Conservation (phyloP, 345 rosid genomes). For the Arabidopsis arenosa region DNA sequence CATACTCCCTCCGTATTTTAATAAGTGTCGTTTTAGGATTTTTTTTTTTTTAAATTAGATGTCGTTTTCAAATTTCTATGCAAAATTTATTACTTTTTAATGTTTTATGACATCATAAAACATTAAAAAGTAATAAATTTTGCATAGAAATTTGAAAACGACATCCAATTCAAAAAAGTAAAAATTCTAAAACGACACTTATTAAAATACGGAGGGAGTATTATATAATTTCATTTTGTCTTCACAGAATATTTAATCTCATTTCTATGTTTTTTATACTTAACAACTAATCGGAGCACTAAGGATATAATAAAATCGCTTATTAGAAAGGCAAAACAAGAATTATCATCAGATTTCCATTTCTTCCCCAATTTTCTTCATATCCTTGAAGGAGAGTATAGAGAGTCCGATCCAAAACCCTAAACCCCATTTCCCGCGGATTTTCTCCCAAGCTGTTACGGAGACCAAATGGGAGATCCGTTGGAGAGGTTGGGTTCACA, state of each 20-base stretch:
- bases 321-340: not conserved
- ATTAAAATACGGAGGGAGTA: too few species aligned
- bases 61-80: too few species aligned
- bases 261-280: not conserved
- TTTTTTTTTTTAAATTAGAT: too few species aligned
- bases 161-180: too few species aligned
- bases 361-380: constrained; percentile 31
- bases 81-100: too few species aligned
- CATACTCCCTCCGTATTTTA: too few species aligned
- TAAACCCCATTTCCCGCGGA: constrained; percentile 41
- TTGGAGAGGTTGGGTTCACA: constrained; percentile 61
- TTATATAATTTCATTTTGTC: not conserved
- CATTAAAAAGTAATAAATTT: too few species aligned
- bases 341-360: constrained; percentile 28
- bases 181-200: too few species aligned
- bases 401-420: constrained; percentile 44
- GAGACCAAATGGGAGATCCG: constrained; percentile 57
- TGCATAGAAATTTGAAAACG: too few species aligned
- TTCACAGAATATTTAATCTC: not conserved
- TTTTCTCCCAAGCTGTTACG: constrained; percentile 20
- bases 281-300: constrained; percentile 23
- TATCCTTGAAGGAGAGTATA: not conserved
- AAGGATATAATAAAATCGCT: constrained; percentile 19
- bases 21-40: too few species aligned
- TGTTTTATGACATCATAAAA: too few species aligned